These are phyloP conservation scores for Discostella pseudostelligera DNA, from an alignment of 108 stramenopile genomes.

Conservation along the genomic window DNA sequence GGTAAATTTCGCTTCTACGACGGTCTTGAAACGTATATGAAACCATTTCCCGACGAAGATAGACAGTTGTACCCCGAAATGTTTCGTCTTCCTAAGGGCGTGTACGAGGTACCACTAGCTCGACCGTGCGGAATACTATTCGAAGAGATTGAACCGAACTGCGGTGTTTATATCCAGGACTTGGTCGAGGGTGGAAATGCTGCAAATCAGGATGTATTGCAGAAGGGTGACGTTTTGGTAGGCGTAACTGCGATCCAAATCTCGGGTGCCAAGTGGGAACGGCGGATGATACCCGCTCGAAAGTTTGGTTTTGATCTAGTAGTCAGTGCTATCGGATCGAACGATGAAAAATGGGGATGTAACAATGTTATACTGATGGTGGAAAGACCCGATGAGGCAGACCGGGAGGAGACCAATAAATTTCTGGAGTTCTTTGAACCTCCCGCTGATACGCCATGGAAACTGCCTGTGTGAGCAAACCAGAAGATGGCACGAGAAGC, in stretches of 20 bases:
- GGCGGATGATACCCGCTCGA: conserved; percentile 65
- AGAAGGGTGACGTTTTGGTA: conserved; percentile 68
- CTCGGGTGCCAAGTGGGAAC: conserved; percentile 66
- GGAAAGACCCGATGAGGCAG: conserved; percentile 75
- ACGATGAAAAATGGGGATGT: conserved; percentile 82
- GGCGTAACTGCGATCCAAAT: conserved; percentile 79
- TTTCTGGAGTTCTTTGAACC: conserved; percentile 86
- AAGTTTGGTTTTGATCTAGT: conserved; percentile 81
- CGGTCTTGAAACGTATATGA: conserved; percentile 67
- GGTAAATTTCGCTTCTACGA: conserved; percentile 72
- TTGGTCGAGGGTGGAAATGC: conserved; percentile 84
- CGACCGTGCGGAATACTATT: conserved; percentile 84
- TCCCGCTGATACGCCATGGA: conserved; percentile 69
- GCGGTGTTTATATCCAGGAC: conserved; percentile 72
- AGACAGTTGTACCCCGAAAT: conserved; percentile 70
- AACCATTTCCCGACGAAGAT: conserved; percentile 78
- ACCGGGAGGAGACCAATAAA: conserved; percentile 49
- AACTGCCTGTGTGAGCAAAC: conserved; percentile 26
- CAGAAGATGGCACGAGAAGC: too few species aligned
- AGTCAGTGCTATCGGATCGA: conserved; percentile 74
- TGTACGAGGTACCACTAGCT: conserved; percentile 72
- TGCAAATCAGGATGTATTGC: conserved; percentile 56
- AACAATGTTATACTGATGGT: conserved; percentile 77
- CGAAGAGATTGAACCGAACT: conserved; percentile 76
- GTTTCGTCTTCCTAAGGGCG: conserved; percentile 72